phyloP scores from a whole-genome alignment of 169 alveolate genomes.

The Besnoitia besnoiti region DNA sequence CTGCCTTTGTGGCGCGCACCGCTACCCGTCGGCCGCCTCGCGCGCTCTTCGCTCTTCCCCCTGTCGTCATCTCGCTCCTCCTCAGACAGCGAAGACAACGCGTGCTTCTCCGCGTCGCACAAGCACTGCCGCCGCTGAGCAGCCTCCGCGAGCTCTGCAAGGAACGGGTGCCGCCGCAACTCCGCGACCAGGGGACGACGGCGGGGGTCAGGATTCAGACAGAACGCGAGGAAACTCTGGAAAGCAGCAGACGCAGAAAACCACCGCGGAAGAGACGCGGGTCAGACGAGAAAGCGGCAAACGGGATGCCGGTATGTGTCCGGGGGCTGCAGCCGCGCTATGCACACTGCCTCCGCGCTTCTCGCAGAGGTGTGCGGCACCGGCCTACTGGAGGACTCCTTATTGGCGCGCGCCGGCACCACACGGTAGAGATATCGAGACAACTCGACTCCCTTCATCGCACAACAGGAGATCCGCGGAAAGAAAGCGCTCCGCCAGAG shows the following conservation, averaged over 20 bases:
- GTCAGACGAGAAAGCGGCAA: too few relatives aligned
- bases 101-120: neutral
- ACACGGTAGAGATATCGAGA: too few relatives aligned
- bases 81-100: neutral
- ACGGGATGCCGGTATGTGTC: too few relatives aligned
- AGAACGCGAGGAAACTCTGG: slow-evolving; percentile 7
- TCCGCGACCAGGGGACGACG: neutral
- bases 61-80: neutral
- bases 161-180: slow-evolving; percentile 18
- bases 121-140: neutral
- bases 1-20: neutral
- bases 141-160: neutral
- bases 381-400: too few relatives aligned
- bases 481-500: too few relatives aligned
- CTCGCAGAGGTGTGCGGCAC: too few relatives aligned
- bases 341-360: too few relatives aligned
- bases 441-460: too few relatives aligned
- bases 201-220: neutral
- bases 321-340: too few relatives aligned
- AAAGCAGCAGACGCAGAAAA: neutral
- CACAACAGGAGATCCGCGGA: too few relatives aligned
- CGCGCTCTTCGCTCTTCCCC: neutral
- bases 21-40: neutral
- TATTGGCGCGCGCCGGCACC: too few relatives aligned
- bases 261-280: too few relatives aligned